These are phyloP conservation scores for Debaryomyces subglobosus DNA, from an alignment of 1,139 yeast genomes.

Conservation along the genomic window DNA sequence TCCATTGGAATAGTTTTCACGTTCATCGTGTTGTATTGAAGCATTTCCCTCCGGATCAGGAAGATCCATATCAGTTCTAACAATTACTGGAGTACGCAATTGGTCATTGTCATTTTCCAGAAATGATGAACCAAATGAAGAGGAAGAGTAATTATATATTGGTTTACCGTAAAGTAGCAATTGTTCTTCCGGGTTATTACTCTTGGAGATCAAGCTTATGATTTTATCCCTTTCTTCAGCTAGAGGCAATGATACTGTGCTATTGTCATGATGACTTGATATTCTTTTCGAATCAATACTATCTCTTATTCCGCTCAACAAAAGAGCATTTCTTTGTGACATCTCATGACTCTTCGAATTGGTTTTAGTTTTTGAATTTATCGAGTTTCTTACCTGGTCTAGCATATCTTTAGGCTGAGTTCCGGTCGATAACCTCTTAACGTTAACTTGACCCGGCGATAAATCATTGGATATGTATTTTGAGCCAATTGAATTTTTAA, in stretches of 20 bases:
- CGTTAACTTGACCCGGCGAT: neutral
- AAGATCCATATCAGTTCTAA: constrained; percentile 1
- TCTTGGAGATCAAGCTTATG: constrained; percentile 6
- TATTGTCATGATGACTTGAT: constrained; percentile 2
- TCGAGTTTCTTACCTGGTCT: constrained; percentile 26
- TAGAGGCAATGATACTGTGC: constrained; percentile 9
- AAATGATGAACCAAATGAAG: constrained; percentile 19
- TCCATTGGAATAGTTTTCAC: constrained; percentile 9
- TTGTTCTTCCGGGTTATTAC: constrained; percentile 5
- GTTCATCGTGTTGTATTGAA: constrained; percentile 2
- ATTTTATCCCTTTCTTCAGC: constrained; percentile 9
- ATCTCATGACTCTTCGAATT: constrained; percentile 11
- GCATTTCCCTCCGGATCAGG: constrained; percentile 9
- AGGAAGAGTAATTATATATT: constrained; percentile 13
- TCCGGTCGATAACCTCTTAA: constrained; percentile 22
- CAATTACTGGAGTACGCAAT: constrained; percentile 8
- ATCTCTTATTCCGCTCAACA: constrained; percentile 29
- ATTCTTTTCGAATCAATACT: constrained; percentile 30
- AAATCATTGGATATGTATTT: constrained; percentile 13
- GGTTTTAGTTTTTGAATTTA: constrained; percentile 25
- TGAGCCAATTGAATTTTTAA: constrained; percentile 30
- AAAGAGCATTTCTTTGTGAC: constrained; percentile 15
- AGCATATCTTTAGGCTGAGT: constrained; percentile 35
- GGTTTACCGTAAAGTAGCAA: neutral
- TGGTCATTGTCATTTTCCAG: constrained; percentile 16